Evolutionary conservation across 140 eudicot species (phyloP).

Genomic region (Erigeron philadelphicus): DNA sequence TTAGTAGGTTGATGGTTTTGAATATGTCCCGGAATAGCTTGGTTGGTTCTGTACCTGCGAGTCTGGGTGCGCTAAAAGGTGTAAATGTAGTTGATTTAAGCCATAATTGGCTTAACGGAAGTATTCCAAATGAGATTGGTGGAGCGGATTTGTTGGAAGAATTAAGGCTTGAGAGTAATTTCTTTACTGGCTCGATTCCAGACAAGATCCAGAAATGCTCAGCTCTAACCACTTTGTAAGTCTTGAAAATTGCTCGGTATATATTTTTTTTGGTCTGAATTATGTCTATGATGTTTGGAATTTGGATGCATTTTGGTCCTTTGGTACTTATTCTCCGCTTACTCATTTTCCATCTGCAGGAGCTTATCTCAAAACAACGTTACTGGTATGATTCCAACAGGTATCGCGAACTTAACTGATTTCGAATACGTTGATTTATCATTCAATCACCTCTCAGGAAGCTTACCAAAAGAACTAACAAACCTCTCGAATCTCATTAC

Average conservation of each 20-base stretch:
- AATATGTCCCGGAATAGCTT: constrained; percentile 60
- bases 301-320: too few relatives aligned
- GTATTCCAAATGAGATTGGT: constrained; percentile 65
- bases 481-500: constrained; percentile 57
- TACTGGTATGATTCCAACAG: constrained; percentile 53
- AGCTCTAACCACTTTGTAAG: constrained; percentile 66
- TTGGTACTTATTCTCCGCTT: too few relatives aligned
- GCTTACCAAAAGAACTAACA: constrained; percentile 68
- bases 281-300: too few relatives aligned
- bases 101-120: constrained; percentile 56
- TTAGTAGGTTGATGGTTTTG: constrained; percentile 51
- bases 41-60: constrained; percentile 54
- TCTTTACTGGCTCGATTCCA: constrained; percentile 58
- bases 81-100: constrained; percentile 59
- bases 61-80: constrained; percentile 47
- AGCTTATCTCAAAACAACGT: constrained; percentile 63
- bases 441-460: constrained; percentile 55
- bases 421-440: constrained; percentile 66
- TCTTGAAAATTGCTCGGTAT: constrained; percentile 3
- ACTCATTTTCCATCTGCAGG: constrained; percentile 31
- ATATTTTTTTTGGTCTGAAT: not conserved
- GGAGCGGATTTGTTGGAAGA: constrained; percentile 46
- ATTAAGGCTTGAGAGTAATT: constrained; percentile 49
- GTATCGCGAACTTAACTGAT: constrained; percentile 45
- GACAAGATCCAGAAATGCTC: constrained; percentile 57